phyloP scores from a whole-genome alignment of 441 rosid species.

The Monsonia emarginata region DNA sequence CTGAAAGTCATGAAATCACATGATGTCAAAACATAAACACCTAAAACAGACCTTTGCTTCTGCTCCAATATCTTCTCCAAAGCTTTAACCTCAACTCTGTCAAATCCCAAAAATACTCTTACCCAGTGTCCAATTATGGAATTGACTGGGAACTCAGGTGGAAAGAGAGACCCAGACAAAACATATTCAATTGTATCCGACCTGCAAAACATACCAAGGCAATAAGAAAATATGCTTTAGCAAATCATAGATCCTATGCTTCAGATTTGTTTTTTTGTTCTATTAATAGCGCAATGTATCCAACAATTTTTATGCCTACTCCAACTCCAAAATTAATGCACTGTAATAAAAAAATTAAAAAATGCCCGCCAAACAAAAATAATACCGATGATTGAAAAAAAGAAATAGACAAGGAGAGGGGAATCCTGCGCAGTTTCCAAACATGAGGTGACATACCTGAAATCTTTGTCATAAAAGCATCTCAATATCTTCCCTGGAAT shows the following conservation, averaged over 20 bases:
- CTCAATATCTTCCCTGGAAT: constrained; percentile 93
- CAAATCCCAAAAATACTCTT: constrained; percentile 64
- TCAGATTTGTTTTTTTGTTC: background rate
- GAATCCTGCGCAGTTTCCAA: background rate
- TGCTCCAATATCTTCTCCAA: constrained; percentile 92
- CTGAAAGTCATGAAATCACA: constrained; percentile 14
- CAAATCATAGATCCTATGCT: background rate
- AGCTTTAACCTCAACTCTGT: constrained; percentile 83
- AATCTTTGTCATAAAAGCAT: constrained; percentile 92
- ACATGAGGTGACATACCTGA: constrained; percentile 38
- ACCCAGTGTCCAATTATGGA: constrained; percentile 72
- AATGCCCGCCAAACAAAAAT: background rate
- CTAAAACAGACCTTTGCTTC: constrained; percentile 67
- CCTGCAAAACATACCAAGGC: constrained; percentile 48
- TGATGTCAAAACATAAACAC: constrained; percentile 21
- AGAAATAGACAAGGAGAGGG: background rate
- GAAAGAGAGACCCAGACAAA: constrained; percentile 62
- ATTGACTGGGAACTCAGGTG: constrained; percentile 48
- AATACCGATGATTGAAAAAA: background rate
- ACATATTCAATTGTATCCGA: constrained; percentile 78
- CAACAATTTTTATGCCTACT: background rate
- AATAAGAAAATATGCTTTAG: constrained; percentile 12
- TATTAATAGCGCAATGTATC: background rate
- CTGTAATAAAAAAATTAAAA: background rate
- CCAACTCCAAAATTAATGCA: background rate